phyloP scores from a whole-genome alignment of 768 basidiomycete species.

The Paxillus rubicundulus region DNA sequence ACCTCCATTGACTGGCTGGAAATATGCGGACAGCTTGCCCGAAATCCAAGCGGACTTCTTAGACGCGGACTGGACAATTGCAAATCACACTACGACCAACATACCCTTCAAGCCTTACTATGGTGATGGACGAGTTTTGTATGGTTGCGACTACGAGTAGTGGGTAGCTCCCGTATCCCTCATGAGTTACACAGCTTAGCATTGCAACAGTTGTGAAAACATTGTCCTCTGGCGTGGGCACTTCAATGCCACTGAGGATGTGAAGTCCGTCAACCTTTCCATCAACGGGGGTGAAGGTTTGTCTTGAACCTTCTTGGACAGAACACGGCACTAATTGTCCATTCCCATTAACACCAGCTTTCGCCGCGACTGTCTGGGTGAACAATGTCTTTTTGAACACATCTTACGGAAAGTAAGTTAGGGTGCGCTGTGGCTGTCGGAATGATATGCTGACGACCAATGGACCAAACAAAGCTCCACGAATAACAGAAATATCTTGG shows the following conservation, averaged over 20 bases:
- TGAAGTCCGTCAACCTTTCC: constrained; percentile 66
- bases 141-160: constrained; percentile 88
- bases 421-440: not conserved
- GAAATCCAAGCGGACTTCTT: constrained; percentile 58
- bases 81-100: constrained; percentile 72
- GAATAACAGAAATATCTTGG: constrained; percentile 56
- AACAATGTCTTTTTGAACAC: constrained; percentile 71
- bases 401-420: constrained; percentile 67
- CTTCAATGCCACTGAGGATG: constrained; percentile 59
- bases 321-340: not conserved
- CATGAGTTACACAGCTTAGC: constrained; percentile 5
- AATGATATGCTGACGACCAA: not conserved
- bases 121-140: constrained; percentile 74
- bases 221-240: constrained; percentile 80
- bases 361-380: constrained; percentile 81
- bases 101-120: constrained; percentile 67
- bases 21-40: constrained; percentile 70
- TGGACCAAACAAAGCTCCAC: constrained; percentile 47
- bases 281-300: constrained; percentile 80
- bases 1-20: constrained; percentile 66
- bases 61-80: constrained; percentile 63
- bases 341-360: constrained; percentile 38
- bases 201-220: constrained; percentile 67
- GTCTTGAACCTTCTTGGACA: constrained; percentile 3
- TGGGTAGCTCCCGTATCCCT: constrained; percentile 34